Conservation (phyloP, 768 basidiomycete species). For the Rhodotorula sphaerocarpa region DNA sequence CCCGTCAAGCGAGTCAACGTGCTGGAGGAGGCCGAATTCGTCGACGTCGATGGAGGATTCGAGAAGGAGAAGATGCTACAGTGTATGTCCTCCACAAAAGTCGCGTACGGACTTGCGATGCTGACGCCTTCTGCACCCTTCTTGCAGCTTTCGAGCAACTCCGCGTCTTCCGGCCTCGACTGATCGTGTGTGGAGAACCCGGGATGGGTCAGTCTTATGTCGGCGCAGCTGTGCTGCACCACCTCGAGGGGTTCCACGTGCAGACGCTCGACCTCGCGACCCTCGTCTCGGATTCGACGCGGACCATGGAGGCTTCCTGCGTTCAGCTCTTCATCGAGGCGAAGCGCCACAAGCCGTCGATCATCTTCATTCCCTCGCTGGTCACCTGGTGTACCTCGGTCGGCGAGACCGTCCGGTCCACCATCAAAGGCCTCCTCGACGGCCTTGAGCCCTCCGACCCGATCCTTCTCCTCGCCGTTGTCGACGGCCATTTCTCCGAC, state of each 20-base stretch:
- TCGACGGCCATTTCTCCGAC: slow-evolving; percentile 63
- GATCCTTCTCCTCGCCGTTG: slow-evolving; percentile 79
- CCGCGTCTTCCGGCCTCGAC: slow-evolving; percentile 78
- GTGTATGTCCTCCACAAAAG: slow-evolving; percentile 34
- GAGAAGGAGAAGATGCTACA: slow-evolving; percentile 77
- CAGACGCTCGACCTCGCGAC: slow-evolving; percentile 87
- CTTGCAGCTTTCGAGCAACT: slow-evolving; percentile 76
- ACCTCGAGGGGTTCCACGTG: slow-evolving; percentile 89
- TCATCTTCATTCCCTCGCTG: slow-evolving; percentile 88
- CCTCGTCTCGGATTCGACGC: slow-evolving; percentile 75
- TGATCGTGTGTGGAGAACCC: slow-evolving; percentile 66
- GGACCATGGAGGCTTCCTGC: slow-evolving; percentile 69
- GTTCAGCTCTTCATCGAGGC: slow-evolving; percentile 95
- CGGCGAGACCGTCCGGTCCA: slow-evolving; percentile 71
- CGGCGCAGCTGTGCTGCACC: slow-evolving; percentile 82
- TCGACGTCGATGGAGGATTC: slow-evolving; percentile 67
- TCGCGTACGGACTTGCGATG: too few relatives aligned
- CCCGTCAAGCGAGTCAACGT: slow-evolving; percentile 70
- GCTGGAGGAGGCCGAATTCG: slow-evolving; percentile 89
- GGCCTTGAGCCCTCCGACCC: slow-evolving; percentile 85
- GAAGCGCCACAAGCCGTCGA: slow-evolving; percentile 90
- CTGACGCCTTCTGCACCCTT: too few relatives aligned
- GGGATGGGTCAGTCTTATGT: slow-evolving; percentile 91
- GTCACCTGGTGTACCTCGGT: slow-evolving; percentile 76
- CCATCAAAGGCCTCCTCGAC: slow-evolving; percentile 82